Conservation (phyloP, 139 green algal species). For the Closterium sp. region DNA sequence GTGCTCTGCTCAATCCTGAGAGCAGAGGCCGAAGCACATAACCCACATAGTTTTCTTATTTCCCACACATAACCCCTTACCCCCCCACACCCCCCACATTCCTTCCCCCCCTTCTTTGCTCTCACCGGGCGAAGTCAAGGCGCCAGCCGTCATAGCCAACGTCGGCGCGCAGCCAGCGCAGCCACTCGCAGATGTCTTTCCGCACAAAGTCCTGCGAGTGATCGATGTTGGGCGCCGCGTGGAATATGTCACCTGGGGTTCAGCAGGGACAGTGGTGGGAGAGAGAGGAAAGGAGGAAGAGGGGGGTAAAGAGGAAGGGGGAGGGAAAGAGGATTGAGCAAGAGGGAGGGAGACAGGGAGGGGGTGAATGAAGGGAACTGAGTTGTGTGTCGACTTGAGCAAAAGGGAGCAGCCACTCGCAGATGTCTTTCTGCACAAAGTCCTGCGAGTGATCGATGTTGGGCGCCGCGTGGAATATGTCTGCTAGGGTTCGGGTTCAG, state of each 20-base stretch:
- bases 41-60: too few relatives aligned
- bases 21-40: too few relatives aligned
- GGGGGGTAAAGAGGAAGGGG: too few relatives aligned
- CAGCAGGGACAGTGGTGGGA: background rate
- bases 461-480: constrained; percentile 60
- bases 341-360: background rate
- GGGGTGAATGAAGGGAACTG: too few relatives aligned
- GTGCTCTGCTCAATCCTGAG: too few relatives aligned
- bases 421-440: constrained; percentile 58
- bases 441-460: constrained; percentile 64
- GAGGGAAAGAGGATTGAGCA: background rate
- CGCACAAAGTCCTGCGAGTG: constrained; percentile 64
- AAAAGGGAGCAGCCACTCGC: constrained; percentile 29
- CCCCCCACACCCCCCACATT: too few relatives aligned
- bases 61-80: too few relatives aligned
- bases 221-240: constrained; percentile 63
- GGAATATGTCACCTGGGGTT: constrained; percentile 56
- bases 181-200: constrained; percentile 55
- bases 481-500: background rate
- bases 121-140: constrained; percentile 58
- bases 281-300: too few relatives aligned
- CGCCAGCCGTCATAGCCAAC: constrained; percentile 55
- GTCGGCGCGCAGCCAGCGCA: constrained; percentile 49
- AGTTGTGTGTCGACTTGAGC: too few relatives aligned
- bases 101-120: too few relatives aligned